Evolutionary conservation across 768 basidiomycete genomes (phyloP), one percentile per base, ranked within the genome.

Genomic region (Leccinum subtestaceum): DNA sequence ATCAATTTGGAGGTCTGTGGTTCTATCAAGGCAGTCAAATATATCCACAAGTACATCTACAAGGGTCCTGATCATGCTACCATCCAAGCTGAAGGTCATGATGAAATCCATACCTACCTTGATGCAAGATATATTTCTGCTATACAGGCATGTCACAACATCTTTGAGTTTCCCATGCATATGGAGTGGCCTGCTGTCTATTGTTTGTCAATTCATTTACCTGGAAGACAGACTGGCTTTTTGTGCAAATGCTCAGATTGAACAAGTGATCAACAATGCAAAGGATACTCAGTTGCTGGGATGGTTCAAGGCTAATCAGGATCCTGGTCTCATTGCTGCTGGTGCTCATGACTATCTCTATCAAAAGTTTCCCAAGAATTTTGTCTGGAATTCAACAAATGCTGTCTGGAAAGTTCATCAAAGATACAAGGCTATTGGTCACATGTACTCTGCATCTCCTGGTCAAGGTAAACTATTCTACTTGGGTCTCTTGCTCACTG

Each of bases 391-490:
- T 43, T 58, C 9, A 43, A 66, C 73, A 0, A 8, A 0, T 15
- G 55, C 40, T 2, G 0, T 65, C 61, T 38, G 74, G 80, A 70
- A 65, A 67, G 49, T 74, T 67, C 58, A 2, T 17, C 56, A 59
- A n/a, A 25, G 74, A 69, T 59, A 61, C 23, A 65, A 65, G 32
- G 53, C 48, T 3, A 65, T 63, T 66, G 55, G 63, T 6, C 2
- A 21, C 36, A 65, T 65, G 58, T 60, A 65, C 2, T n/a, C 56
- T 1, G 5, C 43, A 17, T 54, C 63, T 51, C 67, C 74, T 2
- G 56, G 56, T 34, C 57, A 64, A 43, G 75, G 77, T 2, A 77
- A 81, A 47, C 50, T 58, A 0, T 81, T 79, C 49, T 80, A 80
- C 54, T 66, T 82, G 4, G 48, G 70, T 5, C 66, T 72, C 7